These are phyloP conservation scores for Sclerotiophoma versabilis DNA, from an alignment of 2,329 filamentous ascomycete species.

Conservation along the genomic window DNA sequence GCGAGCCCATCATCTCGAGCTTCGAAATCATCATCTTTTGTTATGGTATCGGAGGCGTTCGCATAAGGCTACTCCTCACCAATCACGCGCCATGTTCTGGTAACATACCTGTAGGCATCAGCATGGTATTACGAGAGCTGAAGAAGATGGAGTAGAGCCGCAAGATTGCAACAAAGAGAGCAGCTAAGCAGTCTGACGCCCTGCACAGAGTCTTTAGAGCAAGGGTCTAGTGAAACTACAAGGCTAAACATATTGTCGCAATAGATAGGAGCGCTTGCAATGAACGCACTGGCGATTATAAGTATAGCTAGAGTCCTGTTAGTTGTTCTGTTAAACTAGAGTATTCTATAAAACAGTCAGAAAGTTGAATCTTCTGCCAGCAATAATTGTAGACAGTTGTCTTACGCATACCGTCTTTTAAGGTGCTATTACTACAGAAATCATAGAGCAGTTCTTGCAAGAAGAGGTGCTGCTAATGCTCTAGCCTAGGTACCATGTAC, in stretches of 20 bases:
- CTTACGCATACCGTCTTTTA: background rate
- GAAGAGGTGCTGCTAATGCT: constrained; percentile 1
- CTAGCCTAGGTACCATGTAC: background rate
- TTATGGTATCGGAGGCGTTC: no score
- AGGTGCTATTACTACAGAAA: constrained; percentile 4
- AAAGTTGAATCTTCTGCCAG: background rate
- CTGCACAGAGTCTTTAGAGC: constrained; percentile 6
- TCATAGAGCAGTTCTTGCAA: constrained; percentile 6
- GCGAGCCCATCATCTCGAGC: no score
- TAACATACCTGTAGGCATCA: background rate
- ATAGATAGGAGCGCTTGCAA: constrained; percentile 21
- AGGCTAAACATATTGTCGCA: constrained; percentile 15
- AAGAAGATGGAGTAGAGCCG: constrained; percentile 6
- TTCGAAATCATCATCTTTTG: no score
- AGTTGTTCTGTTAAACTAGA: background rate
- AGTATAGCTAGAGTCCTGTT: constrained; percentile 17
- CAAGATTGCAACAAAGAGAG: constrained; percentile 9
- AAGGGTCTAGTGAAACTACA: constrained; percentile 3
- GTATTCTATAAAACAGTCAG: background rate
- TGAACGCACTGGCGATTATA: constrained; percentile 19
- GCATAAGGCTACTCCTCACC: no score
- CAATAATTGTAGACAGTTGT: background rate
- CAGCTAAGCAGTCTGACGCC: constrained; percentile 6
- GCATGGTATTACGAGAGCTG: background rate
- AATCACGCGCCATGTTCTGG: no score